These are phyloP conservation scores for Sclerotinia minor DNA, from an alignment of 2,329 filamentous ascomycete genomes.

Conservation along the genomic window DNA sequence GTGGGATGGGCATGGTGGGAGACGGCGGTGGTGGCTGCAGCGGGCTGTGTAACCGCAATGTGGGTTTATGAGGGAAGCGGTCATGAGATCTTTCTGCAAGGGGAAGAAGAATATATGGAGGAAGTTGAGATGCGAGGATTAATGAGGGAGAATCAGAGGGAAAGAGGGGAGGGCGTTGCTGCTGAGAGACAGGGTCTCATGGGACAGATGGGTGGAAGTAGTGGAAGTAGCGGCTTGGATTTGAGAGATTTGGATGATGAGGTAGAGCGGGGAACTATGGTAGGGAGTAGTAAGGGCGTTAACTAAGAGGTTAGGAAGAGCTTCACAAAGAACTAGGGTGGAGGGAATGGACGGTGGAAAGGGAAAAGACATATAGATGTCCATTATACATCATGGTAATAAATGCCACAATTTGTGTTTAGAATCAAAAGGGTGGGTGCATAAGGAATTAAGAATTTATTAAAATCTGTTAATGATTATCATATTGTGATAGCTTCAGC, in stretches of 20 bases:
- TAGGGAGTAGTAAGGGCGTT: background rate
- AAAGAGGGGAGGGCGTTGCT: slow-evolving; percentile 6
- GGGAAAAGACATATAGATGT: background rate
- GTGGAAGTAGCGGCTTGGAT: slow-evolving; percentile 1
- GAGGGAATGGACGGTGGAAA: background rate
- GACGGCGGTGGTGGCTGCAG: slow-evolving; percentile 25
- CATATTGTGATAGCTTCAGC: too few relatives aligned
- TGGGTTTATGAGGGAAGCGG: slow-evolving; percentile 23
- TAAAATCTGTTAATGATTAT: background rate
- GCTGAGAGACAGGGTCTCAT: slow-evolving; percentile 9
- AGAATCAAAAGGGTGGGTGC: background rate
- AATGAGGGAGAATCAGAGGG: slow-evolving; percentile 14
- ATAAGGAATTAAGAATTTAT: background rate
- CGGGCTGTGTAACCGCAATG: slow-evolving; percentile 15
- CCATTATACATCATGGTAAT: background rate
- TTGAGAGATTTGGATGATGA: slow-evolving; percentile 13
- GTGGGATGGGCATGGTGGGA: slow-evolving; percentile 60
- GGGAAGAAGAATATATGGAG: slow-evolving; percentile 9
- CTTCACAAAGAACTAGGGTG: background rate
- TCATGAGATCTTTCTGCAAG: slow-evolving; percentile 17
- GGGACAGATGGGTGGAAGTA: slow-evolving; percentile 6
- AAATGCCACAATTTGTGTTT: background rate
- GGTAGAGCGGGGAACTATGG: slow-evolving; percentile 41
- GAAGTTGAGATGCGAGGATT: slow-evolving; percentile 17
- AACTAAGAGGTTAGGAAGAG: background rate